A percentile compares a stretch with the other conserved stretches of the same genome.
Conservation (phyloP, 768 basidiomycete species). For the Cyathus striatus region DNA sequence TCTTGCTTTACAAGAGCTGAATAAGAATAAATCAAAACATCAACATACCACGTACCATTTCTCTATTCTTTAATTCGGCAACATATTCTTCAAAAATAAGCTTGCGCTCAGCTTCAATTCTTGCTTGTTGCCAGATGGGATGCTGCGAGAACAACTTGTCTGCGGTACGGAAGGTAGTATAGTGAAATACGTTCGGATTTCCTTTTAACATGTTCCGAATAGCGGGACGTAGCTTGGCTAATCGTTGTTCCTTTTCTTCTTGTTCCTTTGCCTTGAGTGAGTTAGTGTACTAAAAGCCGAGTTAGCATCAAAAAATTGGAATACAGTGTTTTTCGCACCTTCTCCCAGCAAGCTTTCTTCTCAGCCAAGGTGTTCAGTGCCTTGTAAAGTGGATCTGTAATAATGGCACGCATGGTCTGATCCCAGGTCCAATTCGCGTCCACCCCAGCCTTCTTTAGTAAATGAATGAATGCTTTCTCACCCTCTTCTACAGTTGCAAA, state of each 20-base stretch:
- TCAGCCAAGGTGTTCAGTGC: conserved; percentile 90
- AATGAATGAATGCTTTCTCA: conserved; percentile 89
- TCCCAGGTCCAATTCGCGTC: conserved; percentile 97
- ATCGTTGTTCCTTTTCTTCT: conserved; percentile 78
- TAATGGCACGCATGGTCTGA: conserved; percentile 94
- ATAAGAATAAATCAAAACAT: conserved; percentile 1
- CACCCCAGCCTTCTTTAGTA: conserved; percentile 85
- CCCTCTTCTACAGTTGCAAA: conserved; percentile 85
- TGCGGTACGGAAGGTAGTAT: conserved; percentile 86
- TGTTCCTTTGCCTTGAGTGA: conserved; percentile 75
- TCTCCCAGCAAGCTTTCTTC: conserved; percentile 92
- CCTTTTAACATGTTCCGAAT: conserved; percentile 82
- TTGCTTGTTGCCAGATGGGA: conserved; percentile 87
- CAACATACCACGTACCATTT: conserved; percentile 60
- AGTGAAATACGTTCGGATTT: conserved; percentile 86
- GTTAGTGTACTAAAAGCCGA: conserved; percentile 60
- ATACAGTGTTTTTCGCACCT: conserved; percentile 44
- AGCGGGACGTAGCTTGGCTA: conserved; percentile 84
- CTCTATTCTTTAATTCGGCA: conserved; percentile 76
- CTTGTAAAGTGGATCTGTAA: conserved; percentile 97
- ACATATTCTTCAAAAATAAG: conserved; percentile 93
- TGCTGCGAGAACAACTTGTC: conserved; percentile 83
- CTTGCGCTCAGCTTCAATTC: conserved; percentile 79
- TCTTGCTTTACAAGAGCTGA: conserved; percentile 53
- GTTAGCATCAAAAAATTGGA: conserved; percentile 5